phyloP scores from a whole-genome alignment of 768 basidiomycete species.

The Pisolithus microcarpus region DNA sequence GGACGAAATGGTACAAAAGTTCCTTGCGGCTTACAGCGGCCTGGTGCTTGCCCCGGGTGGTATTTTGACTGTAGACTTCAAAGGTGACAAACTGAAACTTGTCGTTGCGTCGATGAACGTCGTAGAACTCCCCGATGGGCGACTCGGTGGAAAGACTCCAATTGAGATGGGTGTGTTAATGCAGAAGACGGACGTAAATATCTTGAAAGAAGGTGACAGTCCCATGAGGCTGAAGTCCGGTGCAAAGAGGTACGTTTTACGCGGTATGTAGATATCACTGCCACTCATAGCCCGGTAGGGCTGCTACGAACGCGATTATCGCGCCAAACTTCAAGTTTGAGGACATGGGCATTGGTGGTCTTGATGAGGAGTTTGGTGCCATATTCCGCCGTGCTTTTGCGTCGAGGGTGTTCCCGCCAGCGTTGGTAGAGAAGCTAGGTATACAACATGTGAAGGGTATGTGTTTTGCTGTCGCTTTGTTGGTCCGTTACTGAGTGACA shows the following conservation, averaged over 20 bases:
- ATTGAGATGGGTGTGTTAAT: conserved; percentile 67
- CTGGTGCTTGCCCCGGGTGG: conserved; percentile 65
- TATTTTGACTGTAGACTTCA: conserved; percentile 79
- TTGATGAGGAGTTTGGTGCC: conserved; percentile 89
- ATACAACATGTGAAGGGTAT: conserved; percentile 96
- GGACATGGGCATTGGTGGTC: conserved; percentile 98
- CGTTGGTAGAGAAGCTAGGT: conserved; percentile 92
- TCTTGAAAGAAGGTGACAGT: conserved; percentile 78
- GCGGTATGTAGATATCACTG: neutral
- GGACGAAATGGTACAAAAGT: conserved; percentile 75
- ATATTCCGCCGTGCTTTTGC: conserved; percentile 99
- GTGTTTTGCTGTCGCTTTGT: conserved; percentile 3
- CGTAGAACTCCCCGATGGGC: conserved; percentile 55
- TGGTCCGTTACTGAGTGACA: neutral
- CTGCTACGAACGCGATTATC: conserved; percentile 90
- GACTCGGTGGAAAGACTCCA: conserved; percentile 27
- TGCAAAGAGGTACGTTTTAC: conserved; percentile 69
- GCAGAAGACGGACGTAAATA: conserved; percentile 85
- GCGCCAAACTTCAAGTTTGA: conserved; percentile 99
- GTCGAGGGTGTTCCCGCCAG: conserved; percentile 96
- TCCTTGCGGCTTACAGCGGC: conserved; percentile 68
- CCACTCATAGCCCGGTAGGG: conserved; percentile 37
- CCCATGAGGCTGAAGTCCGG: conserved; percentile 87
- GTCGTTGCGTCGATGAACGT: conserved; percentile 52
- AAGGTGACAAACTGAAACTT: conserved; percentile 75